A percentile compares a stretch with the other conserved stretches of the same genome.
phyloP scores from a whole-genome alignment of 1,139 yeast species.

The Saccharomyces hybrid region DNA sequence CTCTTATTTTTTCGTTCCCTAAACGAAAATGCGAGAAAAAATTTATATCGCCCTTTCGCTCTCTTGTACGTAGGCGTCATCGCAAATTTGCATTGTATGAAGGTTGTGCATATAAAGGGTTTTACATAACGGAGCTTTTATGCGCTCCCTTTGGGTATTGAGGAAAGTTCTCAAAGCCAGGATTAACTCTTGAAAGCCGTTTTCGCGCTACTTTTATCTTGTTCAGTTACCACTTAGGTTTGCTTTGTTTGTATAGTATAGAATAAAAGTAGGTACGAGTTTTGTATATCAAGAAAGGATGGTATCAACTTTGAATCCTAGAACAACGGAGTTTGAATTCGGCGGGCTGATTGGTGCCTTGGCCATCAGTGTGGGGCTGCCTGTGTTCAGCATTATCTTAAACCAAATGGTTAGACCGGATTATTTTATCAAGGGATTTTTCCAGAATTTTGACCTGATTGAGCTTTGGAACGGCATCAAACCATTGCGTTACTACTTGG shows the following conservation, averaged over 20 bases:
- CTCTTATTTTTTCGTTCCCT: not conserved
- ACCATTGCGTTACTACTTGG: conserved; percentile 26
- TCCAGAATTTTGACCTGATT: conserved; percentile 35
- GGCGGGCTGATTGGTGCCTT: conserved; percentile 70
- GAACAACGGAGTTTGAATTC: conserved; percentile 64
- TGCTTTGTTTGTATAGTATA: not conserved
- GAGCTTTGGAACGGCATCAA: conserved; percentile 30
- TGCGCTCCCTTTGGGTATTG: not conserved
- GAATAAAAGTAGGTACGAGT: no score
- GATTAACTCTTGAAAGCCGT: no score
- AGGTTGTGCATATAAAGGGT: conserved; percentile 1
- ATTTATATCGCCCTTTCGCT: not conserved
- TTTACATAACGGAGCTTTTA: not conserved
- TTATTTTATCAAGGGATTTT: conserved; percentile 45
- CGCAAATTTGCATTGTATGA: not conserved
- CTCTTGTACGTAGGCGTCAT: not conserved
- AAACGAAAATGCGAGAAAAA: not conserved
- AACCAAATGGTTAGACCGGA: conserved; percentile 50
- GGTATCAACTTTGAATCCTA: conserved; percentile 50
- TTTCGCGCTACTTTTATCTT: no score
- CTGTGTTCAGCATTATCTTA: conserved; percentile 50
- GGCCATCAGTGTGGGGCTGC: conserved; percentile 58
- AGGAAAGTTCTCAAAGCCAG: no score
- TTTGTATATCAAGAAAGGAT: not conserved
- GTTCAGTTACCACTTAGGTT: no score